Conservation (phyloP, 306 rosid species). For the Gleditsia sinensis region DNA sequence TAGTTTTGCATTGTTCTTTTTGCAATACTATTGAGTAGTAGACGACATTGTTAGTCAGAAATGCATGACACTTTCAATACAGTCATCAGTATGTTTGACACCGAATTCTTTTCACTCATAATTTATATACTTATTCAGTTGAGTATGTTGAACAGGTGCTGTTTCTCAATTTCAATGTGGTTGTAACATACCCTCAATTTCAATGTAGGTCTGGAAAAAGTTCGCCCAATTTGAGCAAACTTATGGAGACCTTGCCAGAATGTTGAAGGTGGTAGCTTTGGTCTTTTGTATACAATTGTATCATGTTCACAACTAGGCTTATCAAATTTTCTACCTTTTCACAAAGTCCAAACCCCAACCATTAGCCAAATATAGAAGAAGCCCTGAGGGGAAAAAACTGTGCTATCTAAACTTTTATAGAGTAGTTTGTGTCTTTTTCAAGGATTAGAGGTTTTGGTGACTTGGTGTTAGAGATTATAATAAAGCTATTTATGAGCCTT, state of each 20-base stretch:
- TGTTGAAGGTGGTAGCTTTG: constrained; percentile 69
- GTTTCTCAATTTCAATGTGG: constrained; percentile 21
- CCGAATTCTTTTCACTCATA: not conserved
- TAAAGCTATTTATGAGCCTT: no score
- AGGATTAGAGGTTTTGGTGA: no score
- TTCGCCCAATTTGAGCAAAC: constrained; percentile 86
- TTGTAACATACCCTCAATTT: constrained; percentile 34
- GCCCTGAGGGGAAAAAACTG: constrained; percentile 1
- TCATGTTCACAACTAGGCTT: constrained; percentile 2
- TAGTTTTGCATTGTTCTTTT: not conserved
- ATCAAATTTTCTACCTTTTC: not conserved
- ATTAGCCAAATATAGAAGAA: no score
- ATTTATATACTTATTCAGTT: constrained; percentile 1
- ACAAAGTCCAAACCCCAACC: not conserved
- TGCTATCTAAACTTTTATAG: no score
- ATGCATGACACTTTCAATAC: not conserved
- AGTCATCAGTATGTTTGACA: constrained; percentile 5
- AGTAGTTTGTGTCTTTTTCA: no score
- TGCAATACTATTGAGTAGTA: not conserved
- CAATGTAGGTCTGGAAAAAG: constrained; percentile 83
- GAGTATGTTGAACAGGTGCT: constrained; percentile 3
- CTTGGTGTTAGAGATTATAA: no score
- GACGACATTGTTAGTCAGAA: not conserved
- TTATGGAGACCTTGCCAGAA: constrained; percentile 91
- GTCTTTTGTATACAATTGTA: not conserved